Conservation (phyloP, 2,329 filamentous ascomycete genomes). For the Thelonectria olida region DNA sequence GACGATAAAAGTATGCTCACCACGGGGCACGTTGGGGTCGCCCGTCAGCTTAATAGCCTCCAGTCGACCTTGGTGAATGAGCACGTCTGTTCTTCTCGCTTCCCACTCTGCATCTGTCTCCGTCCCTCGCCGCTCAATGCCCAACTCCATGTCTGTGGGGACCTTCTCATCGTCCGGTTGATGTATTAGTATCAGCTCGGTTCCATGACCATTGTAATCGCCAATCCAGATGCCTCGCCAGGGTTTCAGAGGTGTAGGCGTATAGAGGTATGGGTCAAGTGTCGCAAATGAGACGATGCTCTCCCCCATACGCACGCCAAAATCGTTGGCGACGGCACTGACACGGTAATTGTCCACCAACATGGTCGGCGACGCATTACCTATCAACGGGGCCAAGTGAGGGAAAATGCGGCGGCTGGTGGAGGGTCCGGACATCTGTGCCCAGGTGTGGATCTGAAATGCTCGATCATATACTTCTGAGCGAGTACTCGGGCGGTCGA, state of each 20-base stretch:
- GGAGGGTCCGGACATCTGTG: too few species aligned
- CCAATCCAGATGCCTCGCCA: conserved; percentile 93
- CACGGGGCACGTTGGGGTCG: conserved; percentile 88
- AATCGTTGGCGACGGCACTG: conserved; percentile 12
- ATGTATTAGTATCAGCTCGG: conserved; percentile 85
- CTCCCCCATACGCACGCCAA: conserved; percentile 55
- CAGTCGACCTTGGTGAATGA: conserved; percentile 71
- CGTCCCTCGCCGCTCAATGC: conserved; percentile 48
- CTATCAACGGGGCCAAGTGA: too few species aligned
- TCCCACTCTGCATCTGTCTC: conserved; percentile 60
- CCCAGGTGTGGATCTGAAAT: conserved; percentile 23
- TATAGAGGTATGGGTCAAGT: conserved; percentile 78
- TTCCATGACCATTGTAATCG: conserved; percentile 88
- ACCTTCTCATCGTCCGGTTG: conserved; percentile 67
- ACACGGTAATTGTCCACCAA: conserved; percentile 14
- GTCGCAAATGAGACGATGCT: conserved; percentile 73
- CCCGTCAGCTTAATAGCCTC: conserved; percentile 92
- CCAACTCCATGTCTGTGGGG: conserved; percentile 50
- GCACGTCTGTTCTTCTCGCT: conserved; percentile 54
- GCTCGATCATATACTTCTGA: conserved; percentile 68
- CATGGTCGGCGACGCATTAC: conserved; percentile 24
- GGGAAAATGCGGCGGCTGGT: too few species aligned
- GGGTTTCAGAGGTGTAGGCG: conserved; percentile 80
- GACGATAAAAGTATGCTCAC: conserved; percentile 83
- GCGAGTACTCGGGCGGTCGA: conserved; percentile 55